Evolutionary conservation across 225 moss, liverwort and hornwort species (phyloP), one percentile per base, ranked within the genome.

Genomic region (Bryoerythrophyllum caledonicum): DNA sequence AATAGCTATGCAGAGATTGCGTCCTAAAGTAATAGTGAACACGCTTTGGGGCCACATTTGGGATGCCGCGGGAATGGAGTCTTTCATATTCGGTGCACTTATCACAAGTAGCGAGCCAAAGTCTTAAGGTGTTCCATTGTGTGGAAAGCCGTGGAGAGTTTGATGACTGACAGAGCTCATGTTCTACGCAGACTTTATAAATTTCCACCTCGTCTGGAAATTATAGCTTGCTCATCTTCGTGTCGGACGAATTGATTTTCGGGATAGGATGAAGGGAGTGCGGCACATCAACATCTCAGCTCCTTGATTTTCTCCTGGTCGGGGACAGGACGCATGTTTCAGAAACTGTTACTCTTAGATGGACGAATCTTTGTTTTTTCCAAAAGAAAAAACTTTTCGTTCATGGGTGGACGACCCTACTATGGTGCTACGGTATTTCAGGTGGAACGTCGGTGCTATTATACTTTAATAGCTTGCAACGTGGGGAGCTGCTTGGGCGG

Each of bases 91-190:
- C 14, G 59, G 41, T 41, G 28, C 30, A 46, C 17, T 70, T 4
- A 51, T 41, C 32, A 43, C 20, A 17, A 41, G 13, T 7, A 55
- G 17, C 1, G 1, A 48, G 5, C 48, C 17, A 14, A 44, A 54
- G 11, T 7, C 3, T 17, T 38, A 24, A 34, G 43, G 34, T 38
- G 56, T 63, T 13, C 9, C 20, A 25, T 72, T 14, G 13, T 24
- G 32, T 69, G 59, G 58, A 64, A n/a, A 11, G 62, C 37, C 35
- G 13, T 28, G 30, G 35, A 65, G 13, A 71, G 24, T 20, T 65
- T 49, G 71, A 67, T 60, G 61, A 78, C 65, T 78, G 65, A 80
- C 44, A 10, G 46, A 24, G 10, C 46, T 61, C 41, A 20, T 13
- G 58, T 48, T 43, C 16, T 64, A 74, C 23, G 60, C 74, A 74